A percentile compares a stretch with the other conserved stretches of the same genome.
Conservation (phyloP, 148 eudicot species). For the Euryodendron excelsum region DNA sequence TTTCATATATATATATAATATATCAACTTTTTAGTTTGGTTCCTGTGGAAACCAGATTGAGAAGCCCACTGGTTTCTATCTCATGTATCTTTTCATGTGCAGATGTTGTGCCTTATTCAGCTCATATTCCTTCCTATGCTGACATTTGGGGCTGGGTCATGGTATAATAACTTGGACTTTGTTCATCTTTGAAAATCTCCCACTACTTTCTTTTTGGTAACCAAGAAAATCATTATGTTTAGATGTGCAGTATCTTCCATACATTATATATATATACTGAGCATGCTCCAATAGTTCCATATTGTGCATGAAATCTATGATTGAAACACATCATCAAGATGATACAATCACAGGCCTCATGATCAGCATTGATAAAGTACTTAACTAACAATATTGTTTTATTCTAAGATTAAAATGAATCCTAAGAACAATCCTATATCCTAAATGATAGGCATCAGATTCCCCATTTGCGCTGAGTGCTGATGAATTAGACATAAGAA, state of each 20-base stretch:
- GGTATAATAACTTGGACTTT: no score
- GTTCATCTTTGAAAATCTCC: no score
- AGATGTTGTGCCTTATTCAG: conserved; percentile 97
- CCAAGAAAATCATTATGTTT: no score
- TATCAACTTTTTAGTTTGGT: not conserved
- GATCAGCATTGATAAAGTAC: no score
- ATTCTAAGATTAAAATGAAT: no score
- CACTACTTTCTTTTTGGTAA: not conserved
- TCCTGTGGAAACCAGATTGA: not conserved
- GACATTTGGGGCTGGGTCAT: conserved; percentile 99
- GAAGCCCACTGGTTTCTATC: not conserved
- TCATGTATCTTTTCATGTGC: conserved; percentile 28
- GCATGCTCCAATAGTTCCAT: no score
- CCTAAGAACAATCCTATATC: not conserved
- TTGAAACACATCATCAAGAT: not conserved
- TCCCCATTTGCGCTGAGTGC: conserved; percentile 46
- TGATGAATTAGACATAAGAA: conserved; percentile 71
- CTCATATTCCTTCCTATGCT: conserved; percentile 94
- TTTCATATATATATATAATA: conserved; percentile 73
- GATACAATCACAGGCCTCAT: no score
- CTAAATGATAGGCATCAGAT: conserved; percentile 68
- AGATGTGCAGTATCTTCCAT: no score
- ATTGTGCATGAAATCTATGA: no score
- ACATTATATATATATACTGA: no score
- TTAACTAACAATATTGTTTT: no score